A percentile compares a stretch with the other conserved stretches of the same genome.
phyloP scores from a whole-genome alignment of 129 eudicot genomes.

The Flaveria robusta region DNA sequence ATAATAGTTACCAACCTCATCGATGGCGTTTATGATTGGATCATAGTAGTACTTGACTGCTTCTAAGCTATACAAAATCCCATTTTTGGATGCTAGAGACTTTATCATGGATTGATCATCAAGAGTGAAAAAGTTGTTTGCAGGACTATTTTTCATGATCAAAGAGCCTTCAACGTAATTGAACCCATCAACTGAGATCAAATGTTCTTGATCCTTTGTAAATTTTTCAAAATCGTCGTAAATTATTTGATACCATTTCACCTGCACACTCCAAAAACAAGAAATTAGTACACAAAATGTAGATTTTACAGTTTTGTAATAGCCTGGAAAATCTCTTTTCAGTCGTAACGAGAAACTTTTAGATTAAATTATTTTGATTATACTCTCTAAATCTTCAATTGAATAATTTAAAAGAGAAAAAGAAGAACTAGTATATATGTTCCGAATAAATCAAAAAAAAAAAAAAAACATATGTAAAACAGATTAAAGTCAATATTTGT shows the following conservation, averaged over 20 bases:
- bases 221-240: constrained; percentile 37
- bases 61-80: constrained; percentile 42
- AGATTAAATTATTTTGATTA: too few relatives aligned
- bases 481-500: too few relatives aligned
- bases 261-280: constrained; percentile 25
- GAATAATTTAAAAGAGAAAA: too few relatives aligned
- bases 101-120: constrained; percentile 22
- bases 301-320: background rate
- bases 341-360: too few relatives aligned
- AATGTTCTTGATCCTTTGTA: constrained; percentile 43
- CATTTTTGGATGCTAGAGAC: constrained; percentile 16
- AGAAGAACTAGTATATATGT: too few relatives aligned
- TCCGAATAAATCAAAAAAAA: too few relatives aligned
- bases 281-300: constrained; percentile 2
- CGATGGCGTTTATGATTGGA: constrained; percentile 28
- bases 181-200: constrained; percentile 37
- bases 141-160: constrained; percentile 28
- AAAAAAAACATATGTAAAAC: too few relatives aligned
- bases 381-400: too few relatives aligned
- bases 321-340: too few relatives aligned
- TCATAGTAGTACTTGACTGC: constrained; percentile 40
- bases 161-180: constrained; percentile 45
- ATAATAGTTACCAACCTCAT: constrained; percentile 29
- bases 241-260: constrained; percentile 41
- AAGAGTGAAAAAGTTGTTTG: constrained; percentile 25